Evolutionary conservation across 78 protist genomes (phyloP).

Genomic region (Chrysochromulina tobinii): DNA sequence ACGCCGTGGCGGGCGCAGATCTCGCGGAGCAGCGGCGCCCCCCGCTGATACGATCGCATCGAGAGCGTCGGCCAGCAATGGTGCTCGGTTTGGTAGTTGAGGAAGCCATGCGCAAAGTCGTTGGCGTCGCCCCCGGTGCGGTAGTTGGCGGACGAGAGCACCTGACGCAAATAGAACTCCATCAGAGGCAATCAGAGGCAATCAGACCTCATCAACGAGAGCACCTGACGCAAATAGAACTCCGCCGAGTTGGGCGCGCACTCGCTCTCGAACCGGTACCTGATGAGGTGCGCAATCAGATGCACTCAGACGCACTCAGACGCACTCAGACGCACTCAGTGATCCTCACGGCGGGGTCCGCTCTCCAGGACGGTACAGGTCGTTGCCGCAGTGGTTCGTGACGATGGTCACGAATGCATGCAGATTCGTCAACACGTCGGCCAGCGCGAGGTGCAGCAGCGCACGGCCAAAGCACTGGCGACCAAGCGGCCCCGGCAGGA

Average conservation of each 20-base stretch:
- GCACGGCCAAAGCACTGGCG: too few species aligned
- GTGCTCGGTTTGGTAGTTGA: conserved; percentile 61
- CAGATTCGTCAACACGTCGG: conserved; percentile 45
- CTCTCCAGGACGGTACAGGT: not conserved
- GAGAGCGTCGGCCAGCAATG: conserved; percentile 42
- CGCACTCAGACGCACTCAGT: too few species aligned
- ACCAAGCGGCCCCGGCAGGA: not conserved
- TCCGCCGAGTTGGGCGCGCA: not conserved
- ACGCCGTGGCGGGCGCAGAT: conserved; percentile 49
- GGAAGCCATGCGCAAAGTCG: conserved; percentile 50
- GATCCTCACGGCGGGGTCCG: too few species aligned
- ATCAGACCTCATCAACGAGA: too few species aligned
- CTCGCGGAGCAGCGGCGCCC: not conserved
- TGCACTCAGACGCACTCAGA: too few species aligned
- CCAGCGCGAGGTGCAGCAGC: not conserved
- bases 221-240: too few species aligned
- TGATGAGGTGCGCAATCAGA: too few species aligned
- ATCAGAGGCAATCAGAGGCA: too few species aligned
- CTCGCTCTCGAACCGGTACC: not conserved
- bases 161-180: conserved; percentile 32
- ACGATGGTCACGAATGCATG: conserved; percentile 40
- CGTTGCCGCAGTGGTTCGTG: conserved; percentile 42
- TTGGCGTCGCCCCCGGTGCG: conserved; percentile 12
- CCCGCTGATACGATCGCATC: conserved; percentile 25
- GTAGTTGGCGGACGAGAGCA: conserved; percentile 30